phyloP scores from a whole-genome alignment of 2,329 filamentous ascomycete species.

The Aspergillus ochraceoroseus region DNA sequence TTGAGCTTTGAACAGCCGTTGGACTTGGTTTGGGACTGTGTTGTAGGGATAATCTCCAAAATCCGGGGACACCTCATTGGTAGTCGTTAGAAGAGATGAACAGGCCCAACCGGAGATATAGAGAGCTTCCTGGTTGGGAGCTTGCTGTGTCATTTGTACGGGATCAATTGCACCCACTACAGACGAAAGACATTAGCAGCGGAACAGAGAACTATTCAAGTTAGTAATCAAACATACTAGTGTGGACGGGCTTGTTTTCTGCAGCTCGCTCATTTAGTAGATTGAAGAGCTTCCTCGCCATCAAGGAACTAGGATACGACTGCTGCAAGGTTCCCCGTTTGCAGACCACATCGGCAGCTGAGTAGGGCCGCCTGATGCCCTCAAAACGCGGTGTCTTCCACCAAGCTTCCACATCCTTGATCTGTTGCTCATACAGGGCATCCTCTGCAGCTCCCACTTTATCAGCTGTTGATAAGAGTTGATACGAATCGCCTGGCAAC shows the following conservation, averaged over 20 bases:
- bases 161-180: conserved; percentile 95
- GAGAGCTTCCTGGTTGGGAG: conserved; percentile 87
- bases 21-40: conserved; percentile 96
- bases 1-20: conserved; percentile 92
- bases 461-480: conserved; percentile 69
- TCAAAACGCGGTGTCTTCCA: conserved; percentile 80
- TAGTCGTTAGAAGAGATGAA: conserved; percentile 84
- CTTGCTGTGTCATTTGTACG: conserved; percentile 99
- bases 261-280: conserved; percentile 72
- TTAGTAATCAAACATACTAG: too few relatives aligned
- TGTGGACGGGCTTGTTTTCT: conserved; percentile 84
- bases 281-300: conserved; percentile 93
- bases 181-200: too few relatives aligned
- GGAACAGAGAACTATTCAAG: too few relatives aligned
- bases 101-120: conserved; percentile 98
- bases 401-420: conserved; percentile 83
- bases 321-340: conserved; percentile 86
- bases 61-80: conserved; percentile 95
- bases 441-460: conserved; percentile 81
- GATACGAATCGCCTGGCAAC: conserved; percentile 71
- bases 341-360: conserved; percentile 82
- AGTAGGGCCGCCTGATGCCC: conserved; percentile 88
- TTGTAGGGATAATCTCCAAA: conserved; percentile 99
- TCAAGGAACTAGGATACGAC: conserved; percentile 84
- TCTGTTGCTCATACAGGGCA: conserved; percentile 73